Conservation (phyloP, 176 grass and related monocot species). For the Phragmites australis region DNA sequence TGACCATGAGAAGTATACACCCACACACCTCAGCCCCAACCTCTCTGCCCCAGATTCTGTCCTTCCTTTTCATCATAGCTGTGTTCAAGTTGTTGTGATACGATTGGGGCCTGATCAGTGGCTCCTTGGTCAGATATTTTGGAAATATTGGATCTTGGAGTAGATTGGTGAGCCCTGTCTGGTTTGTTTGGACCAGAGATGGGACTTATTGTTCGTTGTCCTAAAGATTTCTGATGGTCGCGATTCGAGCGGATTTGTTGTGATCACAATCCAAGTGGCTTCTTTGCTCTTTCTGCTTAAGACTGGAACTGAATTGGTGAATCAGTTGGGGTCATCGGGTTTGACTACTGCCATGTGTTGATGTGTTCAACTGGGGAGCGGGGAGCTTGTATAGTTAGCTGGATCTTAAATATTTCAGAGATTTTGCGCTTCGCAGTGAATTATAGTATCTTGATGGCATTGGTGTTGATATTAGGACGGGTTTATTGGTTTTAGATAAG, state of each 20-base stretch:
- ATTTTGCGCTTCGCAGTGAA: background rate
- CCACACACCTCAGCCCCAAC: background rate
- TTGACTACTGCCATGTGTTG: background rate
- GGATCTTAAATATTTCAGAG: background rate
- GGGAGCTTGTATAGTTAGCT: background rate
- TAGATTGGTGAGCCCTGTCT: background rate
- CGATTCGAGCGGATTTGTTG: background rate
- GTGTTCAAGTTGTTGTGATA: background rate
- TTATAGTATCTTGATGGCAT: background rate
- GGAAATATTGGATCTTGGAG: background rate
- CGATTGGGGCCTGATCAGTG: background rate
- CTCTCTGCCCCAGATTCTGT: background rate
- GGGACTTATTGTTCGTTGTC: background rate
- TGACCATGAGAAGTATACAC: slow-evolving; percentile 39
- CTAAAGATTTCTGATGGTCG: background rate
- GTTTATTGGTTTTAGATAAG: background rate
- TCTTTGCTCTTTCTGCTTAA: background rate
- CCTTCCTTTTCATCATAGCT: background rate
- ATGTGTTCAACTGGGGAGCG: background rate
- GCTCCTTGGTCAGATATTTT: background rate
- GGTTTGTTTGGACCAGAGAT: background rate
- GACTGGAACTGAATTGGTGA: background rate
- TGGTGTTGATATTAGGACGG: background rate
- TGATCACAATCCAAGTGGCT: background rate
- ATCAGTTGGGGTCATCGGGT: background rate